phyloP scores from a whole-genome alignment of 1,139 yeast species.

The Nakaseomyces nivariensis region DNA sequence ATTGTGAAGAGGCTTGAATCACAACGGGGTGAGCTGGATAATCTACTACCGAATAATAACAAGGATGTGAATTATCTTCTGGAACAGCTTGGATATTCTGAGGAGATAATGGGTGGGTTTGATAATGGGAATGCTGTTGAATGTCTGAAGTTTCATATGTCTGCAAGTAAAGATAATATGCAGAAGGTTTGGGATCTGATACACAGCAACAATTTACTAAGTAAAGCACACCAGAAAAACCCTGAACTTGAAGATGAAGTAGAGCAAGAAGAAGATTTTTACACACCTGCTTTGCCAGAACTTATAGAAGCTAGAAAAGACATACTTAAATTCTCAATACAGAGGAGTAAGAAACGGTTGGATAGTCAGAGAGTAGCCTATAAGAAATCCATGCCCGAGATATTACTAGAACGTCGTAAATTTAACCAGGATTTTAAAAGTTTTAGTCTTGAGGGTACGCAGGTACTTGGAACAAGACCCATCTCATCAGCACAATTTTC shows the following conservation, averaged over 20 bases:
- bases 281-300: conserved; percentile 66
- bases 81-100: neutral
- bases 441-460: conserved; percentile 55
- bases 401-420: conserved; percentile 39
- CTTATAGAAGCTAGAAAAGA: conserved; percentile 44
- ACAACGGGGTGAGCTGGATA: neutral
- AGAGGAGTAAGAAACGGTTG: conserved; percentile 37
- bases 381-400: conserved; percentile 20
- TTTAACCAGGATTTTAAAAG: conserved; percentile 33
- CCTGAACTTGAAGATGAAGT: conserved; percentile 20
- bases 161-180: neutral
- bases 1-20: neutral
- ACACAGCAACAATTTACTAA: neutral
- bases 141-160: neutral
- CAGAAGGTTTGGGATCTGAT: neutral
- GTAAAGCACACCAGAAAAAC: neutral
- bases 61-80: neutral
- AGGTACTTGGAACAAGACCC: conserved; percentile 58
- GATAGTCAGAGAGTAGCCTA: conserved; percentile 22
- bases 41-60: neutral
- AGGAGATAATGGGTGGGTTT: too few relatives aligned
- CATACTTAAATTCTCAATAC: conserved; percentile 45
- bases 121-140: neutral
- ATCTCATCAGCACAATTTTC: conserved; percentile 50
- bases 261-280: conserved; percentile 67